These are phyloP conservation scores for Elsinoe ampelina DNA, from an alignment of 2,329 filamentous ascomycete species.

Conservation along the genomic window DNA sequence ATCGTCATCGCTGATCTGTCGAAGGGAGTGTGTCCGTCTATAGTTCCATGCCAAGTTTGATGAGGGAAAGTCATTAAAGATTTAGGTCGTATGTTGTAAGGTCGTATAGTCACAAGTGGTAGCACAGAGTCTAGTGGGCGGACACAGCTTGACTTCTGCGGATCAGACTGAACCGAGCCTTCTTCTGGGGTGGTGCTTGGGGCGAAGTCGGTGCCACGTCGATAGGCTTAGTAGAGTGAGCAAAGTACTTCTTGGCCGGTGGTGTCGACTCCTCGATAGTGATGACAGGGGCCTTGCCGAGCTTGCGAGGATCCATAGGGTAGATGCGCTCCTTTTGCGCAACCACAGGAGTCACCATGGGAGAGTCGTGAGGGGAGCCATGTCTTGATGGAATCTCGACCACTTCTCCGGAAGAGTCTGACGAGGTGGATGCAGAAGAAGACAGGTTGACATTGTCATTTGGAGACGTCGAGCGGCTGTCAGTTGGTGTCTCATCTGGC, in stretches of 20 bases:
- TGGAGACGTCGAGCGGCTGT: background rate
- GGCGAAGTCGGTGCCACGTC: background rate
- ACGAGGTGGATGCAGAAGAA: constrained; percentile 4
- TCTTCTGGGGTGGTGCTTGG: constrained; percentile 13
- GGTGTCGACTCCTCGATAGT: constrained; percentile 7
- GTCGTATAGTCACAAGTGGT: constrained; percentile 1
- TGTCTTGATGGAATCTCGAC: constrained; percentile 3
- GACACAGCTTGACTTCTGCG: constrained; percentile 15
- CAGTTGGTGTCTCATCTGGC: background rate
- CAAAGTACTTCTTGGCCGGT: constrained; percentile 12
- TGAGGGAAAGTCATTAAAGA: constrained; percentile 4
- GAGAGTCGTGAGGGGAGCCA: constrained; percentile 10
- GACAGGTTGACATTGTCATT: background rate
- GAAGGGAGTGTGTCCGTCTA: background rate
- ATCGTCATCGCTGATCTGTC: constrained; percentile 3
- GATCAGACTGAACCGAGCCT: constrained; percentile 15
- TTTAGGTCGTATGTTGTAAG: background rate
- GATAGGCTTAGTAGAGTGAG: constrained; percentile 11
- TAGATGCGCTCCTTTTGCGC: background rate
- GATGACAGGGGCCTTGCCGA: constrained; percentile 12
- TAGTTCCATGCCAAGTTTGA: background rate
- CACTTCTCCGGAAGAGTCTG: background rate
- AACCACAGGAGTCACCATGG: background rate
- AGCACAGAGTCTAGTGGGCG: constrained; percentile 14
- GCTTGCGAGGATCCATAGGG: constrained; percentile 10